These are phyloP conservation scores for Coniochaeta prunicola DNA, from an alignment of 2,329 filamentous ascomycete species.

Conservation along the genomic window DNA sequence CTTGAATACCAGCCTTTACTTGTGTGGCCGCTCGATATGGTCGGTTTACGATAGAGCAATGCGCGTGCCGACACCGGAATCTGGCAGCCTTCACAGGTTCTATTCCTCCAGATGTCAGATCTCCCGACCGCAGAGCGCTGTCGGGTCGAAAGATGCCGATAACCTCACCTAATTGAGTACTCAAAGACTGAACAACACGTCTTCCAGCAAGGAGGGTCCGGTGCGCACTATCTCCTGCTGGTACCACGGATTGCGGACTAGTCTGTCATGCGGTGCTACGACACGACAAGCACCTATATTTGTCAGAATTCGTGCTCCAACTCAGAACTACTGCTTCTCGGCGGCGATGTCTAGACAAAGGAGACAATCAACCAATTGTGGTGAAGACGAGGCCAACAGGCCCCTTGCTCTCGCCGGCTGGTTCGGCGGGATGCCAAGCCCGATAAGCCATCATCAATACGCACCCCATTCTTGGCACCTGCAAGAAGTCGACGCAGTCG, in stretches of 20 bases:
- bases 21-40: slow-evolving; percentile 16
- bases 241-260: too few relatives aligned
- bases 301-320: background rate
- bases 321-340: background rate
- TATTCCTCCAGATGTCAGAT: background rate
- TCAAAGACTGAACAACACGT: too few relatives aligned
- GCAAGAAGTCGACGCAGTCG: background rate
- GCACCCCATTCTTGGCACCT: background rate
- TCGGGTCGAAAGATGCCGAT: background rate
- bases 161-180: too few relatives aligned
- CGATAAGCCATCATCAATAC: too few relatives aligned
- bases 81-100: background rate
- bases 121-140: background rate
- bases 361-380: background rate
- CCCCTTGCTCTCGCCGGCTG: background rate
- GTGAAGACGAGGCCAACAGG: too few relatives aligned
- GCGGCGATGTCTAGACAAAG: background rate
- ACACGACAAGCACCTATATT: background rate
- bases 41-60: slow-evolving; percentile 5
- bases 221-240: too few relatives aligned
- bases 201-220: too few relatives aligned
- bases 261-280: too few relatives aligned
- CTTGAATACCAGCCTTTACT: slow-evolving; percentile 13
- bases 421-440: background rate
- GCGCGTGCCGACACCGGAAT: background rate